Evolutionary conservation across 2,329 filamentous ascomycete species (phyloP), one percentile per base, ranked within the genome.

Genomic region (Talaromyces pinophilus): DNA sequence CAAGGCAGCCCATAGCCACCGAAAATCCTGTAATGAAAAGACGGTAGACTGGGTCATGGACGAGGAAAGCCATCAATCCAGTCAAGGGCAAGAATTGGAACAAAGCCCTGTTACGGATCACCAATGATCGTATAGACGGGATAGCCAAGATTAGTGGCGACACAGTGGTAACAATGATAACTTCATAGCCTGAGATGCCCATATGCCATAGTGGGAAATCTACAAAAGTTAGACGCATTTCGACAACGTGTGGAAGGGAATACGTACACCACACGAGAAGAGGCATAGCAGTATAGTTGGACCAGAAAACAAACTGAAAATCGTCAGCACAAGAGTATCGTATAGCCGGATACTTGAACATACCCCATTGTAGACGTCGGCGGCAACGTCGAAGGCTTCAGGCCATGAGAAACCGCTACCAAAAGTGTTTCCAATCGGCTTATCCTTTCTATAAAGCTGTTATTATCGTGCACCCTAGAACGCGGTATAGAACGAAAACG

Each of bases 121-220:
- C 84, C 17, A 92, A 77, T 46, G 85, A 86, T 67, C 92, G 90
- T 19, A 97, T 67, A 0, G 88, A 82, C 57, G 84, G 85, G 69
- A 93, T 89, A 25, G 85, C 88, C 52, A 99, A 87, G 22, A 98
- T 78, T 46, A 93, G 83, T 0, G 95, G 95, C 4, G 93, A 91
- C 62, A 94, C 79, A 3, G 92, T 94, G 60, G 86, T 87, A 88
- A 98, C 90, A 74, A 99, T 89, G 70, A 96, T 84, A 52, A 89
- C 90, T 80, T 99, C 95, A 75, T 95, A 99, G 69, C 95, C 95
- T 3, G 94, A 98, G 68, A 99, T 96, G 33, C 95, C 95, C 95
- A 99, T 99, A 77, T 97, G 88, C 95, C 95, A 99, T 11, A 99
- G 86, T 15, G 95, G 95, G 77, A 99, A 99, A 79, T 96, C 90